Conservation (phyloP, 2,329 filamentous ascomycete species). For the Xylaria sp. region DNA sequence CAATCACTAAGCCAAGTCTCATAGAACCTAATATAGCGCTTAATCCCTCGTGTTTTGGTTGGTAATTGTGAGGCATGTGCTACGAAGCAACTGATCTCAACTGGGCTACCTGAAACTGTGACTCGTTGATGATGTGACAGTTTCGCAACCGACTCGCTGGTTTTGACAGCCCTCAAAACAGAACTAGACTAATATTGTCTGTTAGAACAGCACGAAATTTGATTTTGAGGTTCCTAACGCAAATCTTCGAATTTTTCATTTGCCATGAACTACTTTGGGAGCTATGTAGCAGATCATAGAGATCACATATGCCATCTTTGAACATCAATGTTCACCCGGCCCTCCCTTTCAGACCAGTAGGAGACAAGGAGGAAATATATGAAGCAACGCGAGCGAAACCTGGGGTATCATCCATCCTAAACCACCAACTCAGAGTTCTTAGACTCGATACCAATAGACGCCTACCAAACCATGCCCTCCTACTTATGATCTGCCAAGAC, state of each 20-base stretch:
- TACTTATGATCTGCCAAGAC: neutral
- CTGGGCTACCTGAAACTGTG: neutral
- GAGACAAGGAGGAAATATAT: neutral
- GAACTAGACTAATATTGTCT: neutral
- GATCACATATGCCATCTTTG: neutral
- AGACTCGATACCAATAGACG: constrained; percentile 5
- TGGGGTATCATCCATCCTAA: constrained; percentile 29
- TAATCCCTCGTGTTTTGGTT: neutral
- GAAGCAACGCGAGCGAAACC: constrained; percentile 15
- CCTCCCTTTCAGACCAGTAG: neutral
- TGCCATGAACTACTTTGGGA: neutral
- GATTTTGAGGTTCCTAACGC: neutral
- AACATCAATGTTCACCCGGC: neutral
- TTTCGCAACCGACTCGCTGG: neutral
- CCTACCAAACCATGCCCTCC: neutral
- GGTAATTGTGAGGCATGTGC: neutral
- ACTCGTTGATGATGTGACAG: neutral
- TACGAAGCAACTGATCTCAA: no score
- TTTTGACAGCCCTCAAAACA: neutral
- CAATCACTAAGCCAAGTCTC: neutral
- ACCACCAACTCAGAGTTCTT: constrained; percentile 16
- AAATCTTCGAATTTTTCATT: neutral
- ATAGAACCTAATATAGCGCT: neutral
- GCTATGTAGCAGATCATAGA: neutral
- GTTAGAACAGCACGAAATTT: neutral